phyloP scores from a whole-genome alignment of 2,329 filamentous ascomycete genomes.

The Fusarium clavum region DNA sequence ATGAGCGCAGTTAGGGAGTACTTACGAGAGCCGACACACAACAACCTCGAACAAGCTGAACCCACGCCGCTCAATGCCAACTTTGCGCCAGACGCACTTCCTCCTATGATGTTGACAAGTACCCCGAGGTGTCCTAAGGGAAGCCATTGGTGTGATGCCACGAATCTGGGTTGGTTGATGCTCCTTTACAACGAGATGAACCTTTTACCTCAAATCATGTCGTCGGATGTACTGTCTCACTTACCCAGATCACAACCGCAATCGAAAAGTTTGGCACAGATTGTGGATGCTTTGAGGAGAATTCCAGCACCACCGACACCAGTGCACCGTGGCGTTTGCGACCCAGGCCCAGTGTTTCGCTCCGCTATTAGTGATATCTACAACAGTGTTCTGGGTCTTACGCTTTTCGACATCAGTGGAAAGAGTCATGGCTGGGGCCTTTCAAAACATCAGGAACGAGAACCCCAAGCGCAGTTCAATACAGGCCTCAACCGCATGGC shows the following conservation, averaged over 20 bases:
- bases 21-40: conserved; percentile 48
- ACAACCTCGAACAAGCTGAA: conserved; percentile 26
- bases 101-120: conserved; percentile 49
- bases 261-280: conserved; percentile 57
- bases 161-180: conserved; percentile 66
- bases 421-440: conserved; percentile 63
- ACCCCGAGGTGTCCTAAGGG: conserved; percentile 62
- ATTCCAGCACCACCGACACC: conserved; percentile 59
- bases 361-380: conserved; percentile 62
- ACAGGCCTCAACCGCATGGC: conserved; percentile 51
- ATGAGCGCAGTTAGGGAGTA: conserved; percentile 59
- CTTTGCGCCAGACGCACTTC: conserved; percentile 29
- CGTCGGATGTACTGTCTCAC: conserved; percentile 45
- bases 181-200: conserved; percentile 62
- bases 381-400: conserved; percentile 62
- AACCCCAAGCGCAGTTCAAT: conserved; percentile 52
- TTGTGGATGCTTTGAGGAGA: conserved; percentile 57
- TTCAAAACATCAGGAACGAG: conserved; percentile 53
- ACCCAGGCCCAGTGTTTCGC: conserved; percentile 61
- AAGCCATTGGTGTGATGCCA: conserved; percentile 63
- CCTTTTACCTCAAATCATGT: conserved; percentile 57
- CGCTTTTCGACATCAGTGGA: conserved; percentile 61
- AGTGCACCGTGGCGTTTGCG: conserved; percentile 59
- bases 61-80: conserved; percentile 38
- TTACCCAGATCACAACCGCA: conserved; percentile 44